These are phyloP conservation scores for Cyclocybe cylindracea DNA, from an alignment of 768 basidiomycete species.

Conservation along the genomic window DNA sequence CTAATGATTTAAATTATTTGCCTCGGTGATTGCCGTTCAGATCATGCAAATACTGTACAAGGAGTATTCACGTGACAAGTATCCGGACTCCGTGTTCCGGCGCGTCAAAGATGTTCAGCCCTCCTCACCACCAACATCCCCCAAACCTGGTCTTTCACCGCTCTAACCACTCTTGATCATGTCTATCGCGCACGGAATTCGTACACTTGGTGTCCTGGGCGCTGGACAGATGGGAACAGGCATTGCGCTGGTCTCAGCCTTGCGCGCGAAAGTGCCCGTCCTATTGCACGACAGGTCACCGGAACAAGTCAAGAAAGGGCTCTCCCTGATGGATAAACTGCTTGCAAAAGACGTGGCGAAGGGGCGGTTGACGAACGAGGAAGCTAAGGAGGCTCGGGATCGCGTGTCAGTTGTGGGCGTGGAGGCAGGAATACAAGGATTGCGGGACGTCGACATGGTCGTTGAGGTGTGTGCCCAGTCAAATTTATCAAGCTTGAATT, in stretches of 20 bases:
- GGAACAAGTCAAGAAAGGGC: conserved; percentile 72
- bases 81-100: too few species aligned
- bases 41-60: too few species aligned
- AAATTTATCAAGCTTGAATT: not conserved
- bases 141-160: too few species aligned
- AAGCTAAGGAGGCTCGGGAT: conserved; percentile 73
- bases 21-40: too few species aligned
- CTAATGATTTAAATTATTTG: too few species aligned
- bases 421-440: conserved; percentile 48
- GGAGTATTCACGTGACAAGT: too few species aligned
- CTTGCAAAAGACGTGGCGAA: conserved; percentile 90
- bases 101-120: too few species aligned
- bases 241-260: conserved; percentile 84
- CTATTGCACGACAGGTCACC: conserved; percentile 80
- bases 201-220: conserved; percentile 75
- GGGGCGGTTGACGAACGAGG: conserved; percentile 65
- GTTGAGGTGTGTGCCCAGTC: conserved; percentile 62
- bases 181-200: conserved; percentile 72
- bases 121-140: too few species aligned
- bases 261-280: conserved; percentile 85
- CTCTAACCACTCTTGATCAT: conserved; percentile 25
- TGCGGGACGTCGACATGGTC: conserved; percentile 87
- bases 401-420: conserved; percentile 61
- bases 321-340: conserved; percentile 76
- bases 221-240: conserved; percentile 92